Percentiles rank a stretch among this genome's conserved stretches.
These are phyloP conservation scores for Syzygium jambos DNA, from an alignment of 345 rosid species.

Conservation along the genomic window DNA sequence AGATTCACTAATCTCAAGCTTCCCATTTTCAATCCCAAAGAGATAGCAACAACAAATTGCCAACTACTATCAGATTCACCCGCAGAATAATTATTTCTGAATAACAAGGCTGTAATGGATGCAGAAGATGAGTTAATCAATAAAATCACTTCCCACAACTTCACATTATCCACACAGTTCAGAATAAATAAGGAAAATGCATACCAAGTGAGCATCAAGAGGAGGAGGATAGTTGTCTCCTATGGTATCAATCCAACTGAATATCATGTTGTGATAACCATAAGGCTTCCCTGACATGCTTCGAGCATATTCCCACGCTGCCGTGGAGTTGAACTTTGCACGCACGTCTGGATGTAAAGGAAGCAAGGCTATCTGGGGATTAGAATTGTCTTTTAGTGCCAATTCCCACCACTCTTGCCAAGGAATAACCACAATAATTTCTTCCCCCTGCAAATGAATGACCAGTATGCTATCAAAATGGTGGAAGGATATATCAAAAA, in stretches of 20 bases:
- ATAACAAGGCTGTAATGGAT: not conserved
- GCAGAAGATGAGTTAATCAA: not conserved
- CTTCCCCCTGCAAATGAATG: slow-evolving; percentile 67
- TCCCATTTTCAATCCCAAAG: not conserved
- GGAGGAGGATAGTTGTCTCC: slow-evolving; percentile 97
- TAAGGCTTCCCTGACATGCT: slow-evolving; percentile 98
- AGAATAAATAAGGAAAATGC: not conserved
- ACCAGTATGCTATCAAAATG: not conserved
- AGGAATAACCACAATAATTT: slow-evolving; percentile 72
- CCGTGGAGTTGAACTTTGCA: slow-evolving; percentile 67
- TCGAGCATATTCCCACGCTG: slow-evolving; percentile 93
- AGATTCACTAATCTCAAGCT: not conserved
- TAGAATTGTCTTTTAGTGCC: slow-evolving; percentile 73
- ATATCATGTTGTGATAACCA: slow-evolving; percentile 99
- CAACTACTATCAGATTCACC: not conserved
- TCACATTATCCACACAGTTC: not conserved
- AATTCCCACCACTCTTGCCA: slow-evolving; percentile 99
- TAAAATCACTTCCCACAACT: not conserved
- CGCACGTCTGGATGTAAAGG: slow-evolving; percentile 79
- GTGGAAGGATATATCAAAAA: not conserved
- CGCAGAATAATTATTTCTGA: not conserved
- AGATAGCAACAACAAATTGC: not conserved
- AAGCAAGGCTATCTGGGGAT: slow-evolving; percentile 89
- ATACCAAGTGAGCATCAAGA: slow-evolving; percentile 99
- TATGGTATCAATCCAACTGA: slow-evolving; percentile 95